phyloP scores from a whole-genome alignment of 2,329 filamentous ascomycete species.

The Aspergillus sp. region DNA sequence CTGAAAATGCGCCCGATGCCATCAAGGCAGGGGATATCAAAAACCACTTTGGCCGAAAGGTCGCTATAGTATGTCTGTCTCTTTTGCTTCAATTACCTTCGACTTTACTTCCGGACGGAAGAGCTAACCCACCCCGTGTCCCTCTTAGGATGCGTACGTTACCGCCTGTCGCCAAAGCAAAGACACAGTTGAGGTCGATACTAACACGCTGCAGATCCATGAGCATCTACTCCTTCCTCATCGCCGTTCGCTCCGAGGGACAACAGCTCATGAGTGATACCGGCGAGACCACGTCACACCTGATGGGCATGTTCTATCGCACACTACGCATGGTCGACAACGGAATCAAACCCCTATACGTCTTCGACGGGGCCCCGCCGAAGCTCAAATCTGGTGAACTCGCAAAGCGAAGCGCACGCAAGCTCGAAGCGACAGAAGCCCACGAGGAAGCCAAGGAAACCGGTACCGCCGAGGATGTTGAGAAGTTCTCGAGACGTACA shows the following conservation, averaged over 20 bases:
- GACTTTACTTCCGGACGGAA: conserved; percentile 5
- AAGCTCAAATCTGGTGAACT: conserved; percentile 98
- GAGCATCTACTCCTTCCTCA: conserved; percentile 98
- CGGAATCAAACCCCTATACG: conserved; percentile 96
- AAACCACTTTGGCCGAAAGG: conserved; percentile 97
- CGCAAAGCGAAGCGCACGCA: conserved; percentile 93
- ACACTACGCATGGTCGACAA: conserved; percentile 98
- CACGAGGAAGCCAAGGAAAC: conserved; percentile 97
- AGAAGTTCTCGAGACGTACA: conserved; percentile 93
- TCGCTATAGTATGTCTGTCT: conserved; percentile 77
- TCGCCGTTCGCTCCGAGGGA: conserved; percentile 94
- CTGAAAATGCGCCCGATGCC: conserved; percentile 91
- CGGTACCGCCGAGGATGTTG: conserved; percentile 94
- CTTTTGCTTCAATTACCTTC: conserved; percentile 14
- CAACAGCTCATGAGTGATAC: conserved; percentile 95
- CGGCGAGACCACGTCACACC: conserved; percentile 94
- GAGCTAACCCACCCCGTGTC: conserved; percentile 1
- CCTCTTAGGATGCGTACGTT: conserved; percentile 62
- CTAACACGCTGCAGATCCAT: conserved; percentile 69
- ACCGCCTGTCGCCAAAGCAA: background rate
- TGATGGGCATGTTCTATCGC: conserved; percentile 99
- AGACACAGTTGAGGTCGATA: background rate
- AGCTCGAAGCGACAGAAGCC: conserved; percentile 85
- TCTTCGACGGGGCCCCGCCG: conserved; percentile 95
- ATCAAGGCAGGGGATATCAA: conserved; percentile 98